Evolutionary conservation across 1,284 basidiomycete genomes (phyloP), one percentile per base, ranked within the genome.

Genomic region (Boletus semigastroideus): DNA sequence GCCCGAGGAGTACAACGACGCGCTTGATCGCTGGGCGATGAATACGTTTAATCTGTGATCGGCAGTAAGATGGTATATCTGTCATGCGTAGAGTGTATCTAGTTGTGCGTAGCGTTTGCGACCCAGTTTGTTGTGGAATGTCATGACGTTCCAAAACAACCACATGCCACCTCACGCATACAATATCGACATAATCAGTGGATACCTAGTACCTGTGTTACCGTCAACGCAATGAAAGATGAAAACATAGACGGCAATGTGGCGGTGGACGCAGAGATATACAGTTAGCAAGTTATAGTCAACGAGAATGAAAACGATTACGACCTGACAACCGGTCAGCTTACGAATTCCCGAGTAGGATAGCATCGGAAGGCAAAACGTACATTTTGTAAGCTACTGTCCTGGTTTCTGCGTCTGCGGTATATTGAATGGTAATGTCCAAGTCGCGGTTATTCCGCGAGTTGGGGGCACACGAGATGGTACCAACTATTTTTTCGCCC

Each of bases 401-500:
- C 67, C 41, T 72, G 62, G 38, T 69, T 41, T 63, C 54, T 33
- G 38, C 70, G 28, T 69, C 71, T 31, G 73, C 59, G 58, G 84
- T 75, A 76, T 94, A 96, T 45, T 80, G 73, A 60, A 98, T 83
- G 36, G 73, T 72, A 67, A 98, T 98, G 70, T 98, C 95, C 43
- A 98, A 78, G 69, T 98, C 94, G 48, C 94, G 87, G 70, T 91
- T 91, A 76, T 98, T 98, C 61, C 90, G 83, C 34, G 79, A 77
- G 72, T 98, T 98, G 34, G 94, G 95, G 13, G 87, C 82, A 67
- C 93, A 94, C 19, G 79, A 72, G 41, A 98, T 73, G 34, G 61
- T 72, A 31, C 94, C 95, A 20, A 70, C 72, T 69, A 98, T 84
- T 45, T 74, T 72, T 63, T 97, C 86, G 54, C 85, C 87, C 58